Conservation (phyloP, 257 asterid genomes). For the Fraxinus pennsylvanica region DNA sequence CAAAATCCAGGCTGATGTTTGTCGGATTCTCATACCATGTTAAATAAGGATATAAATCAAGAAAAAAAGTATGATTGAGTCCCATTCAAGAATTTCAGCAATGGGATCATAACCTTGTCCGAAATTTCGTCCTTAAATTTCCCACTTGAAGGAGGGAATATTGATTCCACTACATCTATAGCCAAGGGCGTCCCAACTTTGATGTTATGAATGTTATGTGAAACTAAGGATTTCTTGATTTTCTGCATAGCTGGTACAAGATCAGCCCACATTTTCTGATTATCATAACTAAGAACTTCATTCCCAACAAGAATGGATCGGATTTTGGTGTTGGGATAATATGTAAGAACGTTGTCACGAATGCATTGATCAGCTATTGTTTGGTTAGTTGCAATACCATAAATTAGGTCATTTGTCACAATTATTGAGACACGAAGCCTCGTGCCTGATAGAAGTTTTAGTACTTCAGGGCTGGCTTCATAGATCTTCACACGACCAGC, state of each 20-base stretch:
- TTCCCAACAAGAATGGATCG: conserved; percentile 67
- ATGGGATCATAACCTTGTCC: too few relatives aligned
- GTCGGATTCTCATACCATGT: too few relatives aligned
- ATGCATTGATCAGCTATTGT: conserved; percentile 50
- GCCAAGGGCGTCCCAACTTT: conserved; percentile 72
- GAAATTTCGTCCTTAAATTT: too few relatives aligned
- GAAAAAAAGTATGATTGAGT: too few relatives aligned
- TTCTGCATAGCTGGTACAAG: conserved; percentile 71
- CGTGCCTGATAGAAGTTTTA: conserved; percentile 56
- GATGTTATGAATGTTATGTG: conserved; percentile 53
- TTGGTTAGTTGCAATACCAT: conserved; percentile 47
- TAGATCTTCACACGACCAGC: conserved; percentile 50
- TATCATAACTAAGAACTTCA: conserved; percentile 52
- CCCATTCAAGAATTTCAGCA: too few relatives aligned
- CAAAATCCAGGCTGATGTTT: too few relatives aligned
- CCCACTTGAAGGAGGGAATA: too few relatives aligned
- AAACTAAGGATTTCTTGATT: conserved; percentile 41
- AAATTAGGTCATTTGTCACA: conserved; percentile 51
- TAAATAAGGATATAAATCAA: too few relatives aligned
- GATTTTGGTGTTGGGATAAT: conserved; percentile 57
- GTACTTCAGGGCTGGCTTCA: conserved; percentile 64
- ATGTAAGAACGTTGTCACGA: conserved; percentile 41
- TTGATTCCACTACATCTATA: conserved; percentile 35
- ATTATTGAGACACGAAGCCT: conserved; percentile 52
- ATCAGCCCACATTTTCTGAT: conserved; percentile 41